phyloP scores from a whole-genome alignment of 225 moss, liverwort and hornwort genomes.

The Neckera pumila region DNA sequence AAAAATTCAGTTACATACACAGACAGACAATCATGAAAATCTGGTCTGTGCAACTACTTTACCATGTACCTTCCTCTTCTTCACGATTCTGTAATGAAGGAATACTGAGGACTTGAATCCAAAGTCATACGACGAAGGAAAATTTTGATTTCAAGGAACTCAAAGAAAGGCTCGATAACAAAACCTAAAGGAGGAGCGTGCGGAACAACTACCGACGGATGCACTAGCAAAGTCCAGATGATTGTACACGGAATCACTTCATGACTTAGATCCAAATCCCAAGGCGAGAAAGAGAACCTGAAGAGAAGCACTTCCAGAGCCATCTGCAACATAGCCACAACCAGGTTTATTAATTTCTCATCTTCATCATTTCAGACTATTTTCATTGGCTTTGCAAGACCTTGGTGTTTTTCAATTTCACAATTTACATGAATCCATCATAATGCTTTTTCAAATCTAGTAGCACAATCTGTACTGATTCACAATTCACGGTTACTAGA shows the following conservation, averaged over 20 bases:
- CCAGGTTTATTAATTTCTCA: background rate
- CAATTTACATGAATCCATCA: background rate
- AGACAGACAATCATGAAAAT: background rate
- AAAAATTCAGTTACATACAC: background rate
- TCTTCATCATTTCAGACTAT: background rate
- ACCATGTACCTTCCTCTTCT: background rate
- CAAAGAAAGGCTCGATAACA: background rate
- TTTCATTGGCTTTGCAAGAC: background rate
- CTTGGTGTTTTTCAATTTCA: background rate
- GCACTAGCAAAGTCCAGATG: background rate
- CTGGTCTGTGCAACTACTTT: background rate
- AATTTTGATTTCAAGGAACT: background rate
- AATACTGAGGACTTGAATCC: background rate
- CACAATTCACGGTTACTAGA: background rate
- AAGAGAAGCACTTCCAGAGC: constrained; percentile 12
- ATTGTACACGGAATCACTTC: background rate
- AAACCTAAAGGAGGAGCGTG: background rate
- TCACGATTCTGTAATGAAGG: background rate
- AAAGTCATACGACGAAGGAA: background rate
- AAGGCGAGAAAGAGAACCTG: constrained; percentile 13
- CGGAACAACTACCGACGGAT: background rate
- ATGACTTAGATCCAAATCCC: background rate
- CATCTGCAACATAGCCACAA: constrained; percentile 20
- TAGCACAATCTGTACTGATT: background rate
- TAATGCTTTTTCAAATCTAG: background rate